These are phyloP conservation scores for Fusarium domesticum DNA, from an alignment of 2,329 filamentous ascomycete genomes.

Conservation along the genomic window DNA sequence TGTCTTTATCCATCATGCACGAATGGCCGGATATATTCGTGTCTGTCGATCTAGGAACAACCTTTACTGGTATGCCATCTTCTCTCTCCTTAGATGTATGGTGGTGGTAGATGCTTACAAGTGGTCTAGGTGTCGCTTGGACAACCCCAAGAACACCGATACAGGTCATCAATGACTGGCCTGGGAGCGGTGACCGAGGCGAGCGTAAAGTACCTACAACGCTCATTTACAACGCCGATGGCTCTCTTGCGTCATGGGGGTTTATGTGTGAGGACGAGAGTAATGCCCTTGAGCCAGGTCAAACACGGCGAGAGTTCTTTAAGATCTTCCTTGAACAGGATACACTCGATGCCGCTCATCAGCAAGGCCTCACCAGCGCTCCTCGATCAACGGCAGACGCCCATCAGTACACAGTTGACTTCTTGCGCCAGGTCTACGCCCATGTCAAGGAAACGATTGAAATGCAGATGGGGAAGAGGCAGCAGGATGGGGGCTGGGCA, in stretches of 20 bases:
- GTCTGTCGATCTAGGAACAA: conserved; percentile 43
- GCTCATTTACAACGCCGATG: conserved; percentile 44
- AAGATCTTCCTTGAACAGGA: conserved; percentile 51
- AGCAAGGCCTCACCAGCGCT: conserved; percentile 40
- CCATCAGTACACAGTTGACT: conserved; percentile 46
- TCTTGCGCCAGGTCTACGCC: conserved; percentile 45
- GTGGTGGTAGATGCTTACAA: background rate
- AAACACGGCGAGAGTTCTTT: conserved; percentile 47
- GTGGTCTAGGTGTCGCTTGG: conserved; percentile 33
- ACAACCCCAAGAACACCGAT: conserved; percentile 40
- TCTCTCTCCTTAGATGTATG: background rate
- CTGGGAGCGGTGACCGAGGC: conserved; percentile 47
- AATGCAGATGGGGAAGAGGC: conserved; percentile 35
- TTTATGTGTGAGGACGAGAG: conserved; percentile 47
- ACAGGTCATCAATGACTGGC: conserved; percentile 51
- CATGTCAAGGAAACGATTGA: conserved; percentile 45
- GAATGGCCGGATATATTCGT: conserved; percentile 38
- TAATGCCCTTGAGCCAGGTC: conserved; percentile 32
- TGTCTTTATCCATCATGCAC: conserved; percentile 6
- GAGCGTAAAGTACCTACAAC: conserved; percentile 54
- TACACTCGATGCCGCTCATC: conserved; percentile 40
- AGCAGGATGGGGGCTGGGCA: conserved; percentile 40
- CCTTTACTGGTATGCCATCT: conserved; percentile 38
- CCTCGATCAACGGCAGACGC: conserved; percentile 41
- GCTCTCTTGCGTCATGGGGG: conserved; percentile 48